These are phyloP conservation scores for Luvunga scandens DNA, from an alignment of 345 rosid genomes.

Conservation along the genomic window DNA sequence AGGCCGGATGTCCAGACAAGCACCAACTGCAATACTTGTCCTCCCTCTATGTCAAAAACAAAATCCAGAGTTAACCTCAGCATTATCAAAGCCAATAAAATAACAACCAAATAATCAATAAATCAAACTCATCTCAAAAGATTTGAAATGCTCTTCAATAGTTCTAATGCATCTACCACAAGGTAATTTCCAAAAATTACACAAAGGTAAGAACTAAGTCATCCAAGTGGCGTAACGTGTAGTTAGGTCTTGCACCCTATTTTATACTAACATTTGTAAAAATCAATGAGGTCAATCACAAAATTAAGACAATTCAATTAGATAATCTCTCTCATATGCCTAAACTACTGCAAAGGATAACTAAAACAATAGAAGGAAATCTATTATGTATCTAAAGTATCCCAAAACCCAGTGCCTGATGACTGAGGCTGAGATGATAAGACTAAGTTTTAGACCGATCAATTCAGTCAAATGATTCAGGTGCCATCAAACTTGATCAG, in stretches of 20 bases:
- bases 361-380: not conserved
- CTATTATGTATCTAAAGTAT: not conserved
- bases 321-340: not conserved
- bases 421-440: not conserved
- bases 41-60: conserved; percentile 62
- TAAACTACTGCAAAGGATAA: not conserved
- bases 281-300: not conserved
- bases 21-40: conserved; percentile 72
- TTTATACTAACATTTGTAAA: not conserved
- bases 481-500: not conserved
- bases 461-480: not conserved
- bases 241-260: not conserved
- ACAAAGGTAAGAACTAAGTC: not conserved
- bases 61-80: conserved; percentile 14
- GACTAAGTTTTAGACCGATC: not conserved
- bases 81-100: not conserved
- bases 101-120: not conserved
- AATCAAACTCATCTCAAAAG: not conserved
- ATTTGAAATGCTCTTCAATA: not conserved
- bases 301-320: not conserved
- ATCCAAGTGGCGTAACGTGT: not conserved
- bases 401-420: not conserved
- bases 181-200: not conserved
- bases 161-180: not conserved
- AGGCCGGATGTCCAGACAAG: conserved; percentile 45